These are phyloP conservation scores for Neofusicoccum parvum DNA, from an alignment of 2,329 filamentous ascomycete species.

Conservation along the genomic window DNA sequence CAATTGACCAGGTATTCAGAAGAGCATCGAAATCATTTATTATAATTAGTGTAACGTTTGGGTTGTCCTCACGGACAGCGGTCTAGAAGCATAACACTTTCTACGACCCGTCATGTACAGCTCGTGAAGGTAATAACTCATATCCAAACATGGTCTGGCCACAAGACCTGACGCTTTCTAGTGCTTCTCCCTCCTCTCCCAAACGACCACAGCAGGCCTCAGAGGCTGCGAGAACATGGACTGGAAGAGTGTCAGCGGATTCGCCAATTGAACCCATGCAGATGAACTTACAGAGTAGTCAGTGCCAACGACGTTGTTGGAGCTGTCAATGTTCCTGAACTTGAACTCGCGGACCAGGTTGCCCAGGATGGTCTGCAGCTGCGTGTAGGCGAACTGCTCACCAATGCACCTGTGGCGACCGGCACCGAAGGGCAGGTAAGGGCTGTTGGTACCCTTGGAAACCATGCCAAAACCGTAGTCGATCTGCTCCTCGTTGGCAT, in stretches of 20 bases:
- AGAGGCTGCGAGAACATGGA: constrained; percentile 49
- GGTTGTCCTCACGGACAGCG: background rate
- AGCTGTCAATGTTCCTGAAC: constrained; percentile 74
- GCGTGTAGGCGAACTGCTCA: constrained; percentile 93
- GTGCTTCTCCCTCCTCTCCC: constrained; percentile 63
- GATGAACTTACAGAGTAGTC: constrained; percentile 60
- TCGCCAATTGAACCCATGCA: constrained; percentile 26
- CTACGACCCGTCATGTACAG: constrained; percentile 8
- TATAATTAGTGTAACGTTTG: background rate
- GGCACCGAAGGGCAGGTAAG: constrained; percentile 92
- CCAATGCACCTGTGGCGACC: constrained; percentile 93
- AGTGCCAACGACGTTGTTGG: constrained; percentile 66
- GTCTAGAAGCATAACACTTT: constrained; percentile 13
- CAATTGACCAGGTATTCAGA: background rate
- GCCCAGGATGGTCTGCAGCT: constrained; percentile 82
- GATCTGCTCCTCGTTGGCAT: constrained; percentile 68
- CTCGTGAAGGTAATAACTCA: constrained; percentile 11
- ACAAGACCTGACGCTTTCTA: constrained; percentile 4
- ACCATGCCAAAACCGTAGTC: constrained; percentile 95
- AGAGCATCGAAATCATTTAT: constrained; percentile 1
- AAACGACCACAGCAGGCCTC: constrained; percentile 62
- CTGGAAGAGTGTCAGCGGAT: constrained; percentile 23
- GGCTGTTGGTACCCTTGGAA: constrained; percentile 84
- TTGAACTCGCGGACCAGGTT: constrained; percentile 78
- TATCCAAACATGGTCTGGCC: constrained; percentile 5